Percentiles rank a stretch among this genome's conserved stretches.
These are phyloP conservation scores for Hymenoscyphus albidus DNA, from an alignment of 2,329 filamentous ascomycete genomes.

Conservation along the genomic window DNA sequence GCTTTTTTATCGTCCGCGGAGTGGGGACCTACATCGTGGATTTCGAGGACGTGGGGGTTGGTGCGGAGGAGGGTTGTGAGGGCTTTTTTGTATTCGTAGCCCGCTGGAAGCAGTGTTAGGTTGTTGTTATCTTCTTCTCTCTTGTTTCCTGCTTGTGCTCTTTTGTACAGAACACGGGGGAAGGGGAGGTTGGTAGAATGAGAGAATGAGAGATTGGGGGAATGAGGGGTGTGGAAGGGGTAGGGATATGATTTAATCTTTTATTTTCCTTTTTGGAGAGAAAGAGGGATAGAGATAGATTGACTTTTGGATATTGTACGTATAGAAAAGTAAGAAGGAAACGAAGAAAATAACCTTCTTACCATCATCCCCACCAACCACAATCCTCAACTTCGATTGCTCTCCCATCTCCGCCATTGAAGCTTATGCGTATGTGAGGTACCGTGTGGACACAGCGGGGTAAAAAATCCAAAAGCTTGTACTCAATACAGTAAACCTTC, in stretches of 20 bases:
- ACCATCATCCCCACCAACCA: constrained; percentile 54
- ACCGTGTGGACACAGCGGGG: background rate
- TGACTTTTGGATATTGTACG: too few relatives aligned
- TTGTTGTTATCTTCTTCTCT: too few relatives aligned
- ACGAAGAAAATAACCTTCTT: background rate
- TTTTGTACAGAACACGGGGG: too few relatives aligned
- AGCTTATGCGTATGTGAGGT: background rate
- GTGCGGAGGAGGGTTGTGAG: constrained; percentile 70
- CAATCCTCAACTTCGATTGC: constrained; percentile 46
- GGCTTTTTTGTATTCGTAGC: constrained; percentile 72
- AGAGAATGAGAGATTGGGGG: background rate
- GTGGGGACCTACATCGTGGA: constrained; percentile 70
- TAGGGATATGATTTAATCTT: background rate
- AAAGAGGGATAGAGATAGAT: background rate
- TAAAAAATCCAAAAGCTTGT: background rate
- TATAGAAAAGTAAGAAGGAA: background rate
- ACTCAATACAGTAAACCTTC: background rate
- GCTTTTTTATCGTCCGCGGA: constrained; percentile 68
- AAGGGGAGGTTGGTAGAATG: background rate
- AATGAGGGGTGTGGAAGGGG: background rate
- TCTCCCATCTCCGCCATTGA: constrained; percentile 13
- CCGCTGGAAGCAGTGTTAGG: constrained; percentile 34
- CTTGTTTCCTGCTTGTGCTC: too few relatives aligned
- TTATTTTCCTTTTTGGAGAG: too few relatives aligned
- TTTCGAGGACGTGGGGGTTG: constrained; percentile 60